These are phyloP conservation scores for Bryoglossum gracile DNA, from an alignment of 495 filamentous ascomycete genomes.

Conservation along the genomic window DNA sequence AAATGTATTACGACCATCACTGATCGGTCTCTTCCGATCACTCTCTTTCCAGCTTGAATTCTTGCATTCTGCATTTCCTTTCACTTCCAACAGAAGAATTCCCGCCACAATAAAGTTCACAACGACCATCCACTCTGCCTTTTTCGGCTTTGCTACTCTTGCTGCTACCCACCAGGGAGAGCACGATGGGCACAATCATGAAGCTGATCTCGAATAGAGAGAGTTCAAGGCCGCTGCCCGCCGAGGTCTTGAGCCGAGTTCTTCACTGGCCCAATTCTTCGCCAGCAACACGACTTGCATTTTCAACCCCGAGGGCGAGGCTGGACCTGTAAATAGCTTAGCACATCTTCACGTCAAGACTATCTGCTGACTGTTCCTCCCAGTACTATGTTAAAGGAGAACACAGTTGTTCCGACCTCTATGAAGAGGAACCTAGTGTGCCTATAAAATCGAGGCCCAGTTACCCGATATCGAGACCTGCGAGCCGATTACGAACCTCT, in stretches of 20 bases:
- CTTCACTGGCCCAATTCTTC: conserved; percentile 38
- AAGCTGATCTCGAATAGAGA: not conserved
- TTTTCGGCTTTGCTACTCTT: conserved; percentile 6
- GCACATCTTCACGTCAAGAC: conserved; percentile 6
- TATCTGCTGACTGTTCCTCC: conserved; percentile 16
- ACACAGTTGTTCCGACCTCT: conserved; percentile 44
- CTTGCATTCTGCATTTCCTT: not conserved
- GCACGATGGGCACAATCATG: conserved; percentile 7
- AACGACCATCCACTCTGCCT: not conserved
- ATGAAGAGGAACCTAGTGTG: conserved; percentile 39
- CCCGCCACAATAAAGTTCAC: not conserved
- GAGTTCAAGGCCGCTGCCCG: conserved; percentile 5
- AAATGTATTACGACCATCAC: not conserved
- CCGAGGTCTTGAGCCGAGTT: conserved; percentile 7
- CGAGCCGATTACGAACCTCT: conserved; percentile 39
- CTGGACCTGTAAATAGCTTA: conserved; percentile 39
- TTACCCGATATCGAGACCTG: conserved; percentile 47
- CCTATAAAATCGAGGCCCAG: conserved; percentile 45
- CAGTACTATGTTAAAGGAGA: conserved; percentile 37
- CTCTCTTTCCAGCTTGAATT: not conserved
- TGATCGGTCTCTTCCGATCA: not conserved
- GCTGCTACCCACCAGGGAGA: conserved; percentile 12
- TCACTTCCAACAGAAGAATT: not conserved
- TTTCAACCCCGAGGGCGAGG: conserved; percentile 41
- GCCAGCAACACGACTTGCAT: conserved; percentile 41